These are phyloP conservation scores for Suillus variegatus DNA, from an alignment of 768 basidiomycete genomes.

Conservation along the genomic window DNA sequence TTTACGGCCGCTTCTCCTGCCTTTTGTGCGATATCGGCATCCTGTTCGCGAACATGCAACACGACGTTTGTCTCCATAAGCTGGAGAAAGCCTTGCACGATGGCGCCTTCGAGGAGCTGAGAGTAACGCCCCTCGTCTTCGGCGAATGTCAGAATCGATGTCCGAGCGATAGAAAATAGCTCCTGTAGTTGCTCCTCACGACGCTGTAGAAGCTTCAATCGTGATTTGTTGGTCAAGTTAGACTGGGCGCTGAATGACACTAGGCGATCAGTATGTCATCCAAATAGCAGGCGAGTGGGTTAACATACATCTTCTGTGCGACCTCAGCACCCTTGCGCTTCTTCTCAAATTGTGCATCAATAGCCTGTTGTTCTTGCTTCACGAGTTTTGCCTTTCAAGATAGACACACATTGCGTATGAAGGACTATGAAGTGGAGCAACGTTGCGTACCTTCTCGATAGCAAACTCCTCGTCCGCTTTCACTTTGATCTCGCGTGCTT, in stretches of 20 bases:
- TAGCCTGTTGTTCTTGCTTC: slow-evolving; percentile 92
- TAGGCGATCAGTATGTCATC: not conserved
- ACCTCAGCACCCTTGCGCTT: slow-evolving; percentile 93
- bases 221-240: slow-evolving; percentile 94
- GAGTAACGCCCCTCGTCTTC: slow-evolving; percentile 69
- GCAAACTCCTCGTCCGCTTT: slow-evolving; percentile 99
- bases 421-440: not conserved
- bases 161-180: slow-evolving; percentile 76
- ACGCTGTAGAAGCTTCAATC: slow-evolving; percentile 84
- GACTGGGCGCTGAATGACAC: slow-evolving; percentile 74
- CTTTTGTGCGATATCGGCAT: slow-evolving; percentile 57
- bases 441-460: slow-evolving; percentile 81
- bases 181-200: slow-evolving; percentile 92
- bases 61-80: slow-evolving; percentile 75
- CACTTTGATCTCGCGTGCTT: slow-evolving; percentile 93
- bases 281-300: not conserved
- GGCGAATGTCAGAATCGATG: slow-evolving; percentile 60
- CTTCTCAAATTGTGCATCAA: slow-evolving; percentile 95
- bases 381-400: slow-evolving; percentile 86
- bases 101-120: slow-evolving; percentile 80
- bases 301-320: slow-evolving; percentile 89
- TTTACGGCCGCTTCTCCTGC: slow-evolving; percentile 66
- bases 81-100: slow-evolving; percentile 84
- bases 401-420: not conserved
- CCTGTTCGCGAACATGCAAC: slow-evolving; percentile 67